Conservation (phyloP, 2,329 filamentous ascomycete species). For the Thielaviopsis cerberus region DNA sequence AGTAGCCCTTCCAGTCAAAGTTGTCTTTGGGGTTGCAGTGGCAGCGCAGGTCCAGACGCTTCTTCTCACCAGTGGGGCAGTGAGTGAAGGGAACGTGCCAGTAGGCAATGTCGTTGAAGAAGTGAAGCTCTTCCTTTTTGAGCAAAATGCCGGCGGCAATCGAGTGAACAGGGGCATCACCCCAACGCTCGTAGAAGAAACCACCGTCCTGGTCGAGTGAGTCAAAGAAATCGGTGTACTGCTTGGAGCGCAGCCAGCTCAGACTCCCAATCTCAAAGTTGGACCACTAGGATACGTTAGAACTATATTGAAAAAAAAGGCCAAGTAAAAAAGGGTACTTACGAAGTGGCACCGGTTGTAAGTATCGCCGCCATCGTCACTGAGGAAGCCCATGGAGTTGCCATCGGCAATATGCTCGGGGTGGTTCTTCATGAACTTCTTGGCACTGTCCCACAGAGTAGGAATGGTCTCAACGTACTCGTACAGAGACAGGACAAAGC, state of each 20-base stretch:
- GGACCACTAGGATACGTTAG: slow-evolving; percentile 51
- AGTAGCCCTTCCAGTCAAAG: slow-evolving; percentile 99
- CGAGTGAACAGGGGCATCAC: slow-evolving; percentile 94
- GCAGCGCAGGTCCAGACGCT: slow-evolving; percentile 67
- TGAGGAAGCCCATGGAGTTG: slow-evolving; percentile 82
- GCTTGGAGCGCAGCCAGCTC: slow-evolving; percentile 75
- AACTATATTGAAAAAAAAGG: background rate
- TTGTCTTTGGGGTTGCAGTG: slow-evolving; percentile 91
- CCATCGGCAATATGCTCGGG: slow-evolving; percentile 70
- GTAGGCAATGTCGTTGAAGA: slow-evolving; percentile 98
- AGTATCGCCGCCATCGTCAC: slow-evolving; percentile 72
- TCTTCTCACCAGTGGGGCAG: slow-evolving; percentile 80
- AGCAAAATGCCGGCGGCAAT: slow-evolving; percentile 78
- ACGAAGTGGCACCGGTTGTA: slow-evolving; percentile 98
- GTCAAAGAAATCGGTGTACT: slow-evolving; percentile 82
- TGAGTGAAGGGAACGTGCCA: slow-evolving; percentile 97
- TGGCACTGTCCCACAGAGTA: slow-evolving; percentile 85
- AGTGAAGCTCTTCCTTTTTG: slow-evolving; percentile 86
- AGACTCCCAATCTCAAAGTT: slow-evolving; percentile 96
- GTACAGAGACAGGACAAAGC: slow-evolving; percentile 85
- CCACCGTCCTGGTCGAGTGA: slow-evolving; percentile 76
- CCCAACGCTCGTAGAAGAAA: slow-evolving; percentile 98
- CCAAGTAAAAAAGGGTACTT: slow-evolving; percentile 23
- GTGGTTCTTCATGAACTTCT: slow-evolving; percentile 80
- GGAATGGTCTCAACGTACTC: slow-evolving; percentile 95